These are phyloP conservation scores for Candida smagusa DNA, from an alignment of 1,139 yeast genomes.

Conservation along the genomic window DNA sequence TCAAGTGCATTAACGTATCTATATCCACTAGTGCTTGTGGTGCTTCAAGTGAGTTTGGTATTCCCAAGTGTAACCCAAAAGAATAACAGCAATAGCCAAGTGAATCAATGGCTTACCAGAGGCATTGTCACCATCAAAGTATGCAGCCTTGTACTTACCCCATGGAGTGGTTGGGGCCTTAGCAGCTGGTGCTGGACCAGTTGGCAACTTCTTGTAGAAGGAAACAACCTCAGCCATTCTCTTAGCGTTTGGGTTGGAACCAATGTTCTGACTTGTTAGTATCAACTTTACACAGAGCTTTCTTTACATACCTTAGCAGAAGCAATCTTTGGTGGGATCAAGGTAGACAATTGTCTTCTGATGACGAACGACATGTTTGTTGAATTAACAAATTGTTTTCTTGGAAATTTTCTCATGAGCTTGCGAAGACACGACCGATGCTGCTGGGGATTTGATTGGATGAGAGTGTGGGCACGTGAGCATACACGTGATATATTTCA, in stretches of 20 bases:
- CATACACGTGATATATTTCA: not conserved
- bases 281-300: constrained; percentile 7
- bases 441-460: constrained; percentile 9
- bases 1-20: too few relatives aligned
- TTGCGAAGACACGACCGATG: constrained; percentile 11
- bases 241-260: constrained; percentile 94
- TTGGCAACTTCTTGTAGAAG: constrained; percentile 94
- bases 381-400: constrained; percentile 7
- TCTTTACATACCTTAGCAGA: constrained; percentile 78
- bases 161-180: constrained; percentile 68
- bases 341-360: constrained; percentile 91
- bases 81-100: constrained; percentile 65
- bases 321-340: constrained; percentile 98
- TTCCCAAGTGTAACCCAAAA: constrained; percentile 87
- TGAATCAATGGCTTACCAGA: constrained; percentile 81
- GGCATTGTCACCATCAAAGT: constrained; percentile 75
- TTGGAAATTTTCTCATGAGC: constrained; percentile 6
- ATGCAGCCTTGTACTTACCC: constrained; percentile 76
- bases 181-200: constrained; percentile 79
- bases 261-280: constrained; percentile 70
- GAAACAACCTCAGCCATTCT: constrained; percentile 94
- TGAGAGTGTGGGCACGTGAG: not conserved
- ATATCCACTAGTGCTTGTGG: constrained; percentile 34
- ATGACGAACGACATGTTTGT: constrained; percentile 71
- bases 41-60: constrained; percentile 80